These are phyloP conservation scores for Sequoia sempervirens DNA, from an alignment of 75 land plant species.

Conservation along the genomic window DNA sequence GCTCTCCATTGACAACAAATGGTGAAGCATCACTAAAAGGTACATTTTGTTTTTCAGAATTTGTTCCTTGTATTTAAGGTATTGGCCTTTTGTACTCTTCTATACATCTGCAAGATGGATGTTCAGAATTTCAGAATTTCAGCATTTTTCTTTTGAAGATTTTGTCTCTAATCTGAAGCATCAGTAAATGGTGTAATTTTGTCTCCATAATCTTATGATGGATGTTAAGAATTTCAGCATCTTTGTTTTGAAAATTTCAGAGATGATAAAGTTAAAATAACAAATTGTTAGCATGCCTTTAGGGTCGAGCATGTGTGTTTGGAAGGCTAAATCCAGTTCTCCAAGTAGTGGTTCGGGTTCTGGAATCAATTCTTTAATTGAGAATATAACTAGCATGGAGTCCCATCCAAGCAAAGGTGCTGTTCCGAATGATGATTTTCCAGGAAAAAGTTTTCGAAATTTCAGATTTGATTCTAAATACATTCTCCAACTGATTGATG, in stretches of 20 bases:
- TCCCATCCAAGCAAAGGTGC: slow-evolving; percentile 16
- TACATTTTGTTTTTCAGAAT: slow-evolving; percentile 6
- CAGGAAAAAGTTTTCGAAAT: slow-evolving; percentile 75
- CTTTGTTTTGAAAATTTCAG: background rate
- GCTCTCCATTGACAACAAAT: slow-evolving; percentile 29
- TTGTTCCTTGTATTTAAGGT: background rate
- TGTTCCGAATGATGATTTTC: slow-evolving; percentile 22
- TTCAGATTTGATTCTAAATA: slow-evolving; percentile 64
- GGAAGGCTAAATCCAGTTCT: slow-evolving; percentile 54
- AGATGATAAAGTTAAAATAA: slow-evolving; percentile 1
- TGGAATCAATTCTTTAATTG: slow-evolving; percentile 5
- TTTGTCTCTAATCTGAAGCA: background rate
- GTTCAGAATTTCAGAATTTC: no score
- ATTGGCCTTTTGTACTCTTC: background rate
- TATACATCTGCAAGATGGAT: background rate
- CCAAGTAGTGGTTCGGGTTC: slow-evolving; percentile 15
- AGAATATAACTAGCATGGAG: slow-evolving; percentile 18
- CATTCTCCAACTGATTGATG: slow-evolving; percentile 57
- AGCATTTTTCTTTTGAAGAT: background rate
- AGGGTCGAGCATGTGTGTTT: slow-evolving; percentile 28
- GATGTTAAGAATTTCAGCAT: background rate
- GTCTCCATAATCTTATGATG: background rate
- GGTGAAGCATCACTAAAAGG: slow-evolving; percentile 49
- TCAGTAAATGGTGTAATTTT: background rate
- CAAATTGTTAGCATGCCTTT: slow-evolving; percentile 1